Conservation (phyloP, 495 filamentous ascomycete species). For the Clavariopsis aquatica region DNA sequence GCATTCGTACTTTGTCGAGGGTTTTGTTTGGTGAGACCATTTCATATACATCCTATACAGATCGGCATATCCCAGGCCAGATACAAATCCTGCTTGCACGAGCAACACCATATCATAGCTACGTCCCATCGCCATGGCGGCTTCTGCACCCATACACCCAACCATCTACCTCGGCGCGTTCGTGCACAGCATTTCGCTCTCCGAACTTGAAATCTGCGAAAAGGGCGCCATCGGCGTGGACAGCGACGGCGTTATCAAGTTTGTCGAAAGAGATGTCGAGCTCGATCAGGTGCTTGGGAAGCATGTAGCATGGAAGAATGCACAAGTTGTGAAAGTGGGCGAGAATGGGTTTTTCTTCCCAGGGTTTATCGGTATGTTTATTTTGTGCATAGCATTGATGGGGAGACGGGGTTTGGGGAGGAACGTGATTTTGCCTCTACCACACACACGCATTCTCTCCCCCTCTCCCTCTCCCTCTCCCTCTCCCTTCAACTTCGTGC, state of each 20-base stretch:
- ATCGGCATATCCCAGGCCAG: background rate
- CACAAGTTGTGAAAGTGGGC: conserved; percentile 41
- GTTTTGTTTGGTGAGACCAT: background rate
- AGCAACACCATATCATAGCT: no score
- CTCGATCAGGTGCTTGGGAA: conserved; percentile 45
- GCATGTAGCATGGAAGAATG: conserved; percentile 52
- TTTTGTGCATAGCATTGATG: conserved; percentile 1
- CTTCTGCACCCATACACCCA: conserved; percentile 19
- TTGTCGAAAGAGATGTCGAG: conserved; percentile 48
- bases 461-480: no score
- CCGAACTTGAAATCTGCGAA: conserved; percentile 59
- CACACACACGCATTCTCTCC: background rate
- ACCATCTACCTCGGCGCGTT: conserved; percentile 56
- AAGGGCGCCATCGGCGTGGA: conserved; percentile 68
- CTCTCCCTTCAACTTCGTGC: background rate
- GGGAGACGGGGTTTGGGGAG: background rate
- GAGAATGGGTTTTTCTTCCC: conserved; percentile 79
- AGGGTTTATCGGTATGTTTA: conserved; percentile 75
- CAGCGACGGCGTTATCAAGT: conserved; percentile 63
- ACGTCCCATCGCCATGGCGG: conserved; percentile 20
- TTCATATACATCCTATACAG: background rate
- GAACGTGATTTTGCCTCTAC: background rate
- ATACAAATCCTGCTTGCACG: no score
- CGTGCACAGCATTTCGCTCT: conserved; percentile 58
- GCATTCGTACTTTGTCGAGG: background rate